Evolutionary conservation across 768 basidiomycete genomes (phyloP), one percentile per base, ranked within the genome.

Genomic region (Kondoa subrosea): DNA sequence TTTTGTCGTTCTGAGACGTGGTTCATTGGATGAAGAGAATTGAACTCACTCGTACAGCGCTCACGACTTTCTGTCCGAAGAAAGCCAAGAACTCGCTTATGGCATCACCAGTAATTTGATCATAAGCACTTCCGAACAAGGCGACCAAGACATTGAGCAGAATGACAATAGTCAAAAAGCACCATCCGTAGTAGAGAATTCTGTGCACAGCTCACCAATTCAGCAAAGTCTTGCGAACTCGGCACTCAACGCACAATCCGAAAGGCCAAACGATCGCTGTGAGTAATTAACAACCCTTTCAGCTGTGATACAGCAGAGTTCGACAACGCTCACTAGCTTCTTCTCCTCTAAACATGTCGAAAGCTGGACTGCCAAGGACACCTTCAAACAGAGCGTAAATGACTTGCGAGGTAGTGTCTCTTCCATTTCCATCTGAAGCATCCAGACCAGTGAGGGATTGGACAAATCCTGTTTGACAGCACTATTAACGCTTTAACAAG

Each of bases 101-200:
- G 4, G 70, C 67, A 33, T 79, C 78, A 65, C 79, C 78, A 29
- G 76, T 75, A 3, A 76, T 76, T 65, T 77, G 76, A 64, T 33
- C 17, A 57, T 75, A 77, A 33, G 76, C 75, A 34, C 77, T 77
- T 25, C 76, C 76, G 67, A 79, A 79, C 67, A 80, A 68, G 8
- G 80, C 80, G 40, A 80, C 78, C 34, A 80, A 73, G 66, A 80
- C 76, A 71, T 80, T 80, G 72, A 80, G 76, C n/a, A 80, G 77
- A 70, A 80, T 79, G 70, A 80, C 75, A 57, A 78, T 75, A 1
- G 78, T 74, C 30, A 78, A 73, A 65, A 79, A 75, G 63, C 77
- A 76, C 79, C 79, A 79, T 30, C 40, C 40, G 40, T 50, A 50
- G 40, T 50, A 50, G 12, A 50, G 40, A 8, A 50, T 50, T 50